phyloP scores from a whole-genome alignment of 108 stramenopile species.

The Skeletonema marinoi region DNA sequence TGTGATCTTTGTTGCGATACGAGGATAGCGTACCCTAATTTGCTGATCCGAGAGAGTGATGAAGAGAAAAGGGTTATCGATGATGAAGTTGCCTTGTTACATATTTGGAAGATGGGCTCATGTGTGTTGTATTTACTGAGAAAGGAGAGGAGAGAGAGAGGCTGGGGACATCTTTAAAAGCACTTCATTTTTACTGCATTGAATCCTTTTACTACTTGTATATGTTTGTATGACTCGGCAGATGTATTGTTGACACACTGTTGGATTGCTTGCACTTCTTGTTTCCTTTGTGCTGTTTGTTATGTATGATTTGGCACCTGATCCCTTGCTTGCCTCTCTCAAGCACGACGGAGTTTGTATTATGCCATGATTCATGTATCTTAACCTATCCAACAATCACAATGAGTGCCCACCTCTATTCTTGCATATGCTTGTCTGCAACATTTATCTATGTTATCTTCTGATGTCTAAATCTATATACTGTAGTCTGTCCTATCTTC shows the following conservation, averaged over 20 bases:
- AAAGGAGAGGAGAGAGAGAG: neutral
- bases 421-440: neutral
- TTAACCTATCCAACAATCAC: neutral
- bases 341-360: neutral
- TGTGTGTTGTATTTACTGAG: neutral
- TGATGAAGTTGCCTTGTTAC: neutral
- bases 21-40: neutral
- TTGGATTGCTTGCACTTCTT: neutral
- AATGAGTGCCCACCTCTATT: neutral
- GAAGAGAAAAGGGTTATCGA: neutral
- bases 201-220: neutral
- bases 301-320: too few species aligned
- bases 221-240: neutral
- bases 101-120: neutral
- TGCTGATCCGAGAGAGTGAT: neutral
- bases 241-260: neutral
- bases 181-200: neutral
- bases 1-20: neutral
- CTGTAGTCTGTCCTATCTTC: too few species aligned
- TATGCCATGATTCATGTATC: neutral
- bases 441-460: neutral
- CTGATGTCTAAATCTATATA: too few species aligned
- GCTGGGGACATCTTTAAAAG: neutral
- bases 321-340: too few species aligned
- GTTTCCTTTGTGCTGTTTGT: neutral